These are phyloP conservation scores for Andrographis paniculata DNA, from an alignment of 305 asterid genomes.

Conservation along the genomic window DNA sequence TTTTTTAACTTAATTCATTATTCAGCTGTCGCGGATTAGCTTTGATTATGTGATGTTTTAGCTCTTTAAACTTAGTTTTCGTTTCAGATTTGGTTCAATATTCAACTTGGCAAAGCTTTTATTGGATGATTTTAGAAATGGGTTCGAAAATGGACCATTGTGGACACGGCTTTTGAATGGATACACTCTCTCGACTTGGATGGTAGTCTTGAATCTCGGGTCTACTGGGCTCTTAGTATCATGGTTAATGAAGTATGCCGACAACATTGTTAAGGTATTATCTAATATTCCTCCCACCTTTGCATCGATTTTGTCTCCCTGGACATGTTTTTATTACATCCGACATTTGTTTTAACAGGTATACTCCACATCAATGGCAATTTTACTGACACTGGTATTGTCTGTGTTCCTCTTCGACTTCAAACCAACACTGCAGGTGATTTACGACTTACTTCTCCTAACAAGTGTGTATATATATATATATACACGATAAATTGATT, in stretches of 20 bases:
- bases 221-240: slow-evolving; percentile 85
- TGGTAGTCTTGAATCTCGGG: slow-evolving; percentile 92
- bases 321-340: neutral
- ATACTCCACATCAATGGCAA: slow-evolving; percentile 96
- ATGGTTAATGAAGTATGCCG: slow-evolving; percentile 70
- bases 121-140: slow-evolving; percentile 78
- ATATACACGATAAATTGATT: no score
- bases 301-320: neutral
- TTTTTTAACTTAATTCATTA: no score
- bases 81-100: slow-evolving; percentile 78
- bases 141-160: slow-evolving; percentile 87
- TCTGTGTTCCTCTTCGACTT: slow-evolving; percentile 52
- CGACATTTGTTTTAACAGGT: slow-evolving; percentile 38
- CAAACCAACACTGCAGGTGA: slow-evolving; percentile 23
- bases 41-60: slow-evolving; percentile 17
- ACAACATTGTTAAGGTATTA: slow-evolving; percentile 88
- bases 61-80: slow-evolving; percentile 4
- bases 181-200: slow-evolving; percentile 72
- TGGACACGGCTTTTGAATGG: slow-evolving; percentile 85
- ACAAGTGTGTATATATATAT: neutral
- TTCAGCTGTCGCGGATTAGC: slow-evolving; percentile 13
- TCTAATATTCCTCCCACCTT: neutral
- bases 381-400: slow-evolving; percentile 79
- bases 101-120: slow-evolving; percentile 82
- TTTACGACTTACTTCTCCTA: neutral